phyloP scores from a whole-genome alignment of 2,329 filamentous ascomycete species.

The Diplodia sapinea region DNA sequence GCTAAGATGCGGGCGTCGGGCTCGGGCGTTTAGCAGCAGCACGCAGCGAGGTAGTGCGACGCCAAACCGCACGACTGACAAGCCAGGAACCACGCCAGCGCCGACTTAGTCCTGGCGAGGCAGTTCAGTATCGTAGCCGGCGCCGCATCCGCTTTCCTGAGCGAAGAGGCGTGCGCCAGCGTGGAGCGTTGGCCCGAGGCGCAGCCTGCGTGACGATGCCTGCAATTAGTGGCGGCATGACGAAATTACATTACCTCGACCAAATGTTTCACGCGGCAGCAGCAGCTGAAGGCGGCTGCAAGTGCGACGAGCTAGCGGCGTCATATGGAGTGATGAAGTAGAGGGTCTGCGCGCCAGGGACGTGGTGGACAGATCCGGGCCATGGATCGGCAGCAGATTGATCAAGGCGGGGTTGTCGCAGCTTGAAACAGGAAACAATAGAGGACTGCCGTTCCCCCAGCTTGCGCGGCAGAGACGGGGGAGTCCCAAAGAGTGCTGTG shows the following conservation, averaged over 20 bases:
- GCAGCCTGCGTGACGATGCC: not conserved
- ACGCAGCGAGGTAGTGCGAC: not conserved
- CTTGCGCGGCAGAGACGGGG: conserved; percentile 20
- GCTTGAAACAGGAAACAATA: conserved; percentile 7
- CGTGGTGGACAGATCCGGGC: not conserved
- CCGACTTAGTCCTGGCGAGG: not conserved
- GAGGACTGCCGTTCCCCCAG: conserved; percentile 3
- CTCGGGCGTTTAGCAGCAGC: too few species aligned
- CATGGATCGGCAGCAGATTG: not conserved
- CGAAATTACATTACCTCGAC: not conserved
- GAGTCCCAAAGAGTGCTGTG: not conserved
- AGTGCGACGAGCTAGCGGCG: not conserved
- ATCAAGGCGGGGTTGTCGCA: not conserved
- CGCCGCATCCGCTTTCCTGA: conserved; percentile 13
- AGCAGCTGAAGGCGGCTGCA: not conserved
- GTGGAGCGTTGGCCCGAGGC: not conserved
- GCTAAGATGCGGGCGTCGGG: not conserved
- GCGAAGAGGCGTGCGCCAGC: not conserved
- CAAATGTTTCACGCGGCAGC: not conserved
- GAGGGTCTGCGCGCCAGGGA: not conserved
- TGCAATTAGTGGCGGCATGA: conserved; percentile 4
- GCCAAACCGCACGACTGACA: not conserved
- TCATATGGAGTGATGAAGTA: not conserved
- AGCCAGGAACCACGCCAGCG: not conserved
- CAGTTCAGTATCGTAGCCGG: not conserved